A percentile compares a stretch with the other conserved stretches of the same genome.
Conservation (phyloP, 495 filamentous ascomycete genomes). For the Penicillium goetzii region DNA sequence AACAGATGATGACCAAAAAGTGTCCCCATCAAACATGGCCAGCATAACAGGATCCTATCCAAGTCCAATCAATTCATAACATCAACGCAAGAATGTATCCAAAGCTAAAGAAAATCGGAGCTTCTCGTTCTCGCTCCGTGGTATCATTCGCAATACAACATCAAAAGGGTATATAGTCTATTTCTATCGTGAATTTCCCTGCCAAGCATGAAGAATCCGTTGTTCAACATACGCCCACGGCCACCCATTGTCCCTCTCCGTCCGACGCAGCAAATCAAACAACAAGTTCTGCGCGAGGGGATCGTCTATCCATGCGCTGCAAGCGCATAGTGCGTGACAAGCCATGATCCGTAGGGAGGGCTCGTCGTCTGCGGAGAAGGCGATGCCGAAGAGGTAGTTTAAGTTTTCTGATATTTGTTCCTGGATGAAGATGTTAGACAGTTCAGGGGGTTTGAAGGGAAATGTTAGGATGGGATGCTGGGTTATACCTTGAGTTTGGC, state of each 20-base stretch:
- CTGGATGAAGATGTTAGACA: constrained; percentile 17
- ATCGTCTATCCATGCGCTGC: constrained; percentile 42
- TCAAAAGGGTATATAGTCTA: constrained; percentile 20
- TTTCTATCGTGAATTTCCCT: constrained; percentile 10
- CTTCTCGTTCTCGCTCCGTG: background rate
- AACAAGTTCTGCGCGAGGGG: constrained; percentile 27
- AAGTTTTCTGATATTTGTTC: constrained; percentile 37
- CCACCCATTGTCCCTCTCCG: constrained; percentile 35
- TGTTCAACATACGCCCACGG: constrained; percentile 36
- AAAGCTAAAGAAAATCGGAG: background rate
- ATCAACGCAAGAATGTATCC: too few species aligned
- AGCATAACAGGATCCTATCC: background rate
- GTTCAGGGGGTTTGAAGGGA: too few species aligned
- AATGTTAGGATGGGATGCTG: background rate
- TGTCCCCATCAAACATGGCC: background rate
- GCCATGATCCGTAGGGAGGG: constrained; percentile 45
- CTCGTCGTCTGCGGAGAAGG: constrained; percentile 43
- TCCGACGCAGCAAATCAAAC: constrained; percentile 34
- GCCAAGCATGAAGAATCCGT: constrained; percentile 29
- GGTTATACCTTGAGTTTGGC: constrained; percentile 33
- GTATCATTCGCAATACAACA: constrained; percentile 1
- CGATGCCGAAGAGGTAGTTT: constrained; percentile 45
- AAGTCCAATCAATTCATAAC: background rate
- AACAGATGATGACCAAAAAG: background rate
- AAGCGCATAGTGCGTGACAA: constrained; percentile 45